A percentile compares a stretch with the other conserved stretches of the same genome.
phyloP scores from a whole-genome alignment of 2,329 filamentous ascomycete genomes.

The Ophiostoma sp. region DNA sequence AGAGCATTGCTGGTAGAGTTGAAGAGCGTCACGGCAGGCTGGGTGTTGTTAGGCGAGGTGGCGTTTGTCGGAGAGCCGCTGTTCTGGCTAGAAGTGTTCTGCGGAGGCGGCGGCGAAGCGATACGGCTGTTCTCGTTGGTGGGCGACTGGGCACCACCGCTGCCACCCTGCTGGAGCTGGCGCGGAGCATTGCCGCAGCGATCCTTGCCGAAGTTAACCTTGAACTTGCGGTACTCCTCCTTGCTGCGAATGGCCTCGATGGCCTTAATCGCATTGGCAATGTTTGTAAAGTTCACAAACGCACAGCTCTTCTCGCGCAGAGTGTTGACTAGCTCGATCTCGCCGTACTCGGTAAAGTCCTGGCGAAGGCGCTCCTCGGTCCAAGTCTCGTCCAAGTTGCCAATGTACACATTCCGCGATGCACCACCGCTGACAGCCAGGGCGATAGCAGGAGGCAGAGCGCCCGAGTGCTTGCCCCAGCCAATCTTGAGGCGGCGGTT shows the following conservation, averaged over 20 bases:
- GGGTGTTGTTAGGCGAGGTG: conserved; percentile 32
- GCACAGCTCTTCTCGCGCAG: conserved; percentile 98
- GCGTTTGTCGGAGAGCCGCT: conserved; percentile 52
- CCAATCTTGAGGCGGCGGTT: conserved; percentile 97
- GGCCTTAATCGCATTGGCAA: conserved; percentile 98
- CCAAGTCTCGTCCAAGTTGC: conserved; percentile 96
- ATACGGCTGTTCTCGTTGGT: conserved; percentile 56
- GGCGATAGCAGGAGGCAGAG: conserved; percentile 90
- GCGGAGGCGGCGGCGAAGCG: conserved; percentile 49
- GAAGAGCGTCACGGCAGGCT: conserved; percentile 64
- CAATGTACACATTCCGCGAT: conserved; percentile 97
- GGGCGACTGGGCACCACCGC: conserved; percentile 53
- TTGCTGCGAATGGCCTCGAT: conserved; percentile 93
- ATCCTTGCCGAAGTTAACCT: conserved; percentile 99
- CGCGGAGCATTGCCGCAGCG: conserved; percentile 93
- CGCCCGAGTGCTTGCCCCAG: conserved; percentile 98
- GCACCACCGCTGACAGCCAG: conserved; percentile 93
- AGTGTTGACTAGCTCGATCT: conserved; percentile 96
- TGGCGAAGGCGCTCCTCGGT: conserved; percentile 91
- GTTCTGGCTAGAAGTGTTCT: conserved; percentile 46
- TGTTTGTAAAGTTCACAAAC: conserved; percentile 99
- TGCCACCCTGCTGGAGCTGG: conserved; percentile 55
- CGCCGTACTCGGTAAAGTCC: conserved; percentile 94
- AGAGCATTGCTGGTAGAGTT: conserved; percentile 82
- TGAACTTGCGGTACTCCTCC: conserved; percentile 97